Evolutionary conservation across 768 basidiomycete genomes (phyloP).

Genomic region (Leccinum boreale): DNA sequence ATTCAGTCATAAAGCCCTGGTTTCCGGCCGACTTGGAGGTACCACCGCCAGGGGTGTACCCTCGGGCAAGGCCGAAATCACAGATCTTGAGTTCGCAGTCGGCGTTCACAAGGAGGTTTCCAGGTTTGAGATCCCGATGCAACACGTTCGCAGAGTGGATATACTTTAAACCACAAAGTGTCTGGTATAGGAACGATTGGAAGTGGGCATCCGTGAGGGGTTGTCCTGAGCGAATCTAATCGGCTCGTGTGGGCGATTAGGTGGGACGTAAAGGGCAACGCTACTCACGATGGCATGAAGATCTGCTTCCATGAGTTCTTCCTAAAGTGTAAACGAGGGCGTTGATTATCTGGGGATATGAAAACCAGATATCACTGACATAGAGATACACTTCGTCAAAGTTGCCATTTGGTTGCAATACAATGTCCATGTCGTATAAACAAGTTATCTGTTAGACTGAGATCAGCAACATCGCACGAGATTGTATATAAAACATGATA

Average conservation of each 20-base stretch:
- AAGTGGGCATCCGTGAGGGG: conserved; percentile 89
- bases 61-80: conserved; percentile 95
- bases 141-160: conserved; percentile 98
- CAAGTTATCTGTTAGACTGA: conserved; percentile 74
- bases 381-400: conserved; percentile 97
- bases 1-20: conserved; percentile 99
- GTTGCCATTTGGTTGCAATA: conserved; percentile 85
- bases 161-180: conserved; percentile 96
- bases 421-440: conserved; percentile 97
- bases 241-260: conserved; percentile 2
- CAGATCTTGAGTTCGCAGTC: conserved; percentile 99
- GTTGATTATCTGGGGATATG: not conserved
- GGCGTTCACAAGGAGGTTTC: conserved; percentile 94
- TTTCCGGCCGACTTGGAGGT: conserved; percentile 71
- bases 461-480: conserved; percentile 3
- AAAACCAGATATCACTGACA: conserved; percentile 40
- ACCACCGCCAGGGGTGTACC: conserved; percentile 83
- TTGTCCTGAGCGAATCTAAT: conserved; percentile 79
- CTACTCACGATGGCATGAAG: conserved; percentile 88
- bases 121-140: conserved; percentile 93
- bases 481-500: conserved; percentile 22
- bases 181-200: conserved; percentile 97
- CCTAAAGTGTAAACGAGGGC: conserved; percentile 46
- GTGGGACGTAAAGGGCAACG: not conserved
- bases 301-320: conserved; percentile 99